Evolutionary conservation across 495 filamentous ascomycete species (phyloP).

Genomic region (Rostrohypoxylon terebratum): DNA sequence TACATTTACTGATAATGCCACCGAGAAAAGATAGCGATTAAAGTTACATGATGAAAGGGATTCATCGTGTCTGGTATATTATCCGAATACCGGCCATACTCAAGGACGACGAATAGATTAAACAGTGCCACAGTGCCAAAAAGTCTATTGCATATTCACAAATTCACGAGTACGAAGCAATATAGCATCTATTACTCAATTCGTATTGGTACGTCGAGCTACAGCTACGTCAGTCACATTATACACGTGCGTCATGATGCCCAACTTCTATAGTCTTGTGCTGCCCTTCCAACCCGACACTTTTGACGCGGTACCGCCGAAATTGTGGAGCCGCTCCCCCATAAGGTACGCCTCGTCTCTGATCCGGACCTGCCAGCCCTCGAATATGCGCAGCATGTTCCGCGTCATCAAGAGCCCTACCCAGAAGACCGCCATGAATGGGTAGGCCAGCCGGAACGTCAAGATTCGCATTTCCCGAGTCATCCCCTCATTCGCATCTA

Average conservation of each 20-base stretch:
- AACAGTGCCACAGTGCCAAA: no score
- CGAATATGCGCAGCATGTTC: slow-evolving; percentile 71
- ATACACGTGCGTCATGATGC: background rate
- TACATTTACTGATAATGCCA: background rate
- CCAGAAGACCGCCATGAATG: slow-evolving; percentile 63
- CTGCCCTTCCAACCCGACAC: slow-evolving; percentile 50
- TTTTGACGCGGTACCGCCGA: slow-evolving; percentile 54
- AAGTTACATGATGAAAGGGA: background rate
- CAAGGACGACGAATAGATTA: background rate
- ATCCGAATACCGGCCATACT: background rate
- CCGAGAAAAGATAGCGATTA: background rate
- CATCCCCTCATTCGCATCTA: slow-evolving; percentile 49
- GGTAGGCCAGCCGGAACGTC: slow-evolving; percentile 81
- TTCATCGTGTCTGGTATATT: background rate
- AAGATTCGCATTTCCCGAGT: slow-evolving; percentile 60
- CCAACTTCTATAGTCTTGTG: slow-evolving; percentile 41
- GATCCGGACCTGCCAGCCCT: slow-evolving; percentile 83
- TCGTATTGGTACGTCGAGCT: slow-evolving; percentile 11
- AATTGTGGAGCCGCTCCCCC: slow-evolving; percentile 93
- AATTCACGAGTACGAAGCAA: background rate
- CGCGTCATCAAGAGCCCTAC: slow-evolving; percentile 49
- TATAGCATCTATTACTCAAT: slow-evolving; percentile 3
- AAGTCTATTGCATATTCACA: no score
- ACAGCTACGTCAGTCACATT: slow-evolving; percentile 13
- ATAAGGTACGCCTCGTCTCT: slow-evolving; percentile 96